phyloP scores from a whole-genome alignment of 192 early-diverging fungal genomes.

The Oehlia diaphana region DNA sequence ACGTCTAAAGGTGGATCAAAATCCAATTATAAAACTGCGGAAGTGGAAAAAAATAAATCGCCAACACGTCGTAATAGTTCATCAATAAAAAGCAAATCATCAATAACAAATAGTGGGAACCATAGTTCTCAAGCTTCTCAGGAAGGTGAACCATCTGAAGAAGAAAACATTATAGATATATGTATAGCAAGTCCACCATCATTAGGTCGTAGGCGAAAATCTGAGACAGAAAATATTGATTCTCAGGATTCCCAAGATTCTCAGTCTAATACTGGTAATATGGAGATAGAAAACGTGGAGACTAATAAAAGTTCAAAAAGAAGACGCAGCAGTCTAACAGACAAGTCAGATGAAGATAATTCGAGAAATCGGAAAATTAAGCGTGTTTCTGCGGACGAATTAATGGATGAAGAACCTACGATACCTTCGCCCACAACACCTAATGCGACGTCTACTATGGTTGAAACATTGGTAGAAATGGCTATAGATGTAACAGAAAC shows the following conservation, averaged over 20 bases:
- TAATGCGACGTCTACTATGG: neutral
- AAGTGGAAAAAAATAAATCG: neutral
- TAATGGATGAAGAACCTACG: neutral
- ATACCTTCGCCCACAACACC: neutral
- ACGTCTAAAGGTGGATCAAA: neutral
- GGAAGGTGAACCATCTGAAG: neutral
- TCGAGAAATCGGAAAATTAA: neutral
- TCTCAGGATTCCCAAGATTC: neutral
- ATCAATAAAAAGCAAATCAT: neutral
- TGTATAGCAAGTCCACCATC: neutral
- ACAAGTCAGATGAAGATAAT: slow-evolving; percentile 15
- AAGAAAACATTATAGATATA: neutral
- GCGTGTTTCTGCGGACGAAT: neutral
- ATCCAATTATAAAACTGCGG: neutral
- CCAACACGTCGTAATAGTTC: neutral
- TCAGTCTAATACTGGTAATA: neutral
- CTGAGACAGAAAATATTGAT: neutral
- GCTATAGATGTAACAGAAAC: neutral
- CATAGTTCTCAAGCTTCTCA: neutral
- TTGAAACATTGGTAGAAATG: neutral
- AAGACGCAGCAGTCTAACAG: neutral
- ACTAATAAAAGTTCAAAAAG: neutral
- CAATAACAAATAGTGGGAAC: neutral
- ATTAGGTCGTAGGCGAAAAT: neutral
- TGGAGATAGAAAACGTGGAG: neutral